A percentile compares a stretch with the other conserved stretches of the same genome.
phyloP scores from a whole-genome alignment of 2,329 filamentous ascomycete species.

The Lecanoromycetidae sp. region DNA sequence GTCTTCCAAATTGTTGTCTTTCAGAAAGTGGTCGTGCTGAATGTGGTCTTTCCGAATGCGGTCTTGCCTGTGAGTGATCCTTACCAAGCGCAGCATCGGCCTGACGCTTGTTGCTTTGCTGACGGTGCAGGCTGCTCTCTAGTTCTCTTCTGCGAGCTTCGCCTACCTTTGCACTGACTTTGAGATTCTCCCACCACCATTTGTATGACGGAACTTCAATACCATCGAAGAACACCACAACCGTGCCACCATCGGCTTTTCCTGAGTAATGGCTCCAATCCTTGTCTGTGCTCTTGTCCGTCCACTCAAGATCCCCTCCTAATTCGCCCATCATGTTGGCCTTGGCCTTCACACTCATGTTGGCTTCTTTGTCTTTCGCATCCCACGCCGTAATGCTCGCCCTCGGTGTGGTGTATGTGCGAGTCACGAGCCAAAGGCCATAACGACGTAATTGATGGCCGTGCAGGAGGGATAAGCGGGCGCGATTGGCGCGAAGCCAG shows the following conservation, averaged over 20 bases:
- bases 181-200: constrained; percentile 12
- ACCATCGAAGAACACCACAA: constrained; percentile 13
- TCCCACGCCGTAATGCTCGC: constrained; percentile 12
- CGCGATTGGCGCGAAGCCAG: constrained; percentile 4
- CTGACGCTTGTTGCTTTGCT: neutral
- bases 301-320: constrained; percentile 9
- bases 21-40: no score
- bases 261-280: constrained; percentile 12
- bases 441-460: constrained; percentile 7
- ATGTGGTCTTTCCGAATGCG: no score
- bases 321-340: constrained; percentile 13
- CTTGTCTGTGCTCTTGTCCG: constrained; percentile 10
- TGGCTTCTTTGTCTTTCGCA: constrained; percentile 8
- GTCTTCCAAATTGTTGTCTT: no score
- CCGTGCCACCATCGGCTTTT: neutral
- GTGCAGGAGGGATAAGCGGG: neutral
- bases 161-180: neutral
- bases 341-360: constrained; percentile 11
- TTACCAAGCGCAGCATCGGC: neutral
- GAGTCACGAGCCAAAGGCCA: constrained; percentile 12
- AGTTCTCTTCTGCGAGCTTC: neutral
- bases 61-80: neutral
- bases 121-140: neutral
- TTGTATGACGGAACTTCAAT: constrained; percentile 7
- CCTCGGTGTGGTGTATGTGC: constrained; percentile 10